Percentiles rank a stretch among this genome's conserved stretches.
Evolutionary conservation across 306 rosid genomes (phyloP).

Genomic region (Sicyos edulis): DNA sequence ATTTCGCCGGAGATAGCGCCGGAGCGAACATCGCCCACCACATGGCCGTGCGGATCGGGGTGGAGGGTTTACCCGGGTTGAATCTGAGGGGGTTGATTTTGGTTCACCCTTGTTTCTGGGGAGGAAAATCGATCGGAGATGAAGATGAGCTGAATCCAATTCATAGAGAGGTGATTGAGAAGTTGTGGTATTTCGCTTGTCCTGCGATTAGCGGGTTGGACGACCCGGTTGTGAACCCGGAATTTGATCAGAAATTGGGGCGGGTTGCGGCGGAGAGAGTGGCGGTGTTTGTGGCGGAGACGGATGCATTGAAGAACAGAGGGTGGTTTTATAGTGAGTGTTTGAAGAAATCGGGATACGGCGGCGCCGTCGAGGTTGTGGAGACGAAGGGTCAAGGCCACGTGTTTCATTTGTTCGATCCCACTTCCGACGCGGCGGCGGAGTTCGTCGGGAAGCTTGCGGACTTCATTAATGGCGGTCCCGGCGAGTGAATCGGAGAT

Average conservation of each 20-base stretch:
- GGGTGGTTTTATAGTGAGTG: constrained; percentile 41
- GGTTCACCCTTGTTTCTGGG: constrained; percentile 67
- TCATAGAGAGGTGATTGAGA: not conserved
- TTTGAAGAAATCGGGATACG: constrained; percentile 44
- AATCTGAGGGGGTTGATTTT: no score
- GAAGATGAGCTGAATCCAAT: constrained; percentile 27
- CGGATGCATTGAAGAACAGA: constrained; percentile 46
- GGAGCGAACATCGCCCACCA: no score
- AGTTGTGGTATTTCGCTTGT: constrained; percentile 43
- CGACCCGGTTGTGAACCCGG: constrained; percentile 58
- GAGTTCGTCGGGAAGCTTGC: constrained; percentile 31
- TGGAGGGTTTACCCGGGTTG: no score
- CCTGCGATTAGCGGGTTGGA: constrained; percentile 42
- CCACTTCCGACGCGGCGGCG: constrained; percentile 30
- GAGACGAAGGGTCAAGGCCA: constrained; percentile 49
- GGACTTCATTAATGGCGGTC: constrained; percentile 25
- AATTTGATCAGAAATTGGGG: constrained; percentile 43
- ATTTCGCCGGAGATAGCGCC: no score
- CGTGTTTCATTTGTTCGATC: constrained; percentile 49
- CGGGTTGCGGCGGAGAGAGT: constrained; percentile 39
- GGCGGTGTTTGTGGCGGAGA: constrained; percentile 56
- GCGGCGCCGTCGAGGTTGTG: constrained; percentile 37
- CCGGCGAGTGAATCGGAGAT: no score
- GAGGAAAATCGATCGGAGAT: constrained; percentile 32
- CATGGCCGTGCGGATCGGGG: no score